A percentile compares a stretch with the other conserved stretches of the same genome.
Conservation (phyloP, 2,329 filamentous ascomycete species). For the Cladosporium sp. region DNA sequence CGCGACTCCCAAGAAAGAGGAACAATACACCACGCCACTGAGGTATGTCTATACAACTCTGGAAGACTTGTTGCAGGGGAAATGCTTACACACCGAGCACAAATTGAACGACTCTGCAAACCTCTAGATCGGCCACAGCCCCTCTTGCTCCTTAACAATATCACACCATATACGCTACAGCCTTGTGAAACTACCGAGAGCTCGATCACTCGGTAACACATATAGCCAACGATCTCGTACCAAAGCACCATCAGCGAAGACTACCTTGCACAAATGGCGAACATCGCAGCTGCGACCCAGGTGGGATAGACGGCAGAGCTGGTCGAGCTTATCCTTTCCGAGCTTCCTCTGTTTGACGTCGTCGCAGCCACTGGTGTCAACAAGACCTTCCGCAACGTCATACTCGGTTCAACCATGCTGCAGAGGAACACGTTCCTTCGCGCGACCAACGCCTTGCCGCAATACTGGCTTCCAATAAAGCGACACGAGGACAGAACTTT, state of each 20-base stretch:
- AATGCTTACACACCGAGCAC: not conserved
- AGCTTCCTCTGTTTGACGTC: not conserved
- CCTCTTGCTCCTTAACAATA: not conserved
- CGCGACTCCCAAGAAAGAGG: not conserved
- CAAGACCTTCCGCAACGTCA: slow-evolving; percentile 6
- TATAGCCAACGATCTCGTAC: no score
- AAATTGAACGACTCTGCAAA: not conserved
- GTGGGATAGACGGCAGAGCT: not conserved
- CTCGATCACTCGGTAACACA: no score
- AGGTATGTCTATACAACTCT: not conserved
- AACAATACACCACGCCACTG: not conserved
- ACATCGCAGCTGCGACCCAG: no score
- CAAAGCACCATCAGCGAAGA: no score
- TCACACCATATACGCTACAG: not conserved
- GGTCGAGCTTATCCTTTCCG: not conserved
- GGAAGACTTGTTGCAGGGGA: not conserved
- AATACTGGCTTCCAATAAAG: no score
- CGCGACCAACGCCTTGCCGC: no score
- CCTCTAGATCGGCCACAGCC: not conserved
- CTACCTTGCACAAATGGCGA: no score
- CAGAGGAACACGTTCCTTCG: not conserved
- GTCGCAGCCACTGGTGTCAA: not conserved
- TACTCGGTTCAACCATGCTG: not conserved
- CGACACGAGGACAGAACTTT: no score
- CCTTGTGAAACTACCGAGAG: not conserved